Percentiles rank a stretch among this genome's conserved stretches.
phyloP scores from a whole-genome alignment of 306 rosid genomes.

The Dicorynia guianensis region DNA sequence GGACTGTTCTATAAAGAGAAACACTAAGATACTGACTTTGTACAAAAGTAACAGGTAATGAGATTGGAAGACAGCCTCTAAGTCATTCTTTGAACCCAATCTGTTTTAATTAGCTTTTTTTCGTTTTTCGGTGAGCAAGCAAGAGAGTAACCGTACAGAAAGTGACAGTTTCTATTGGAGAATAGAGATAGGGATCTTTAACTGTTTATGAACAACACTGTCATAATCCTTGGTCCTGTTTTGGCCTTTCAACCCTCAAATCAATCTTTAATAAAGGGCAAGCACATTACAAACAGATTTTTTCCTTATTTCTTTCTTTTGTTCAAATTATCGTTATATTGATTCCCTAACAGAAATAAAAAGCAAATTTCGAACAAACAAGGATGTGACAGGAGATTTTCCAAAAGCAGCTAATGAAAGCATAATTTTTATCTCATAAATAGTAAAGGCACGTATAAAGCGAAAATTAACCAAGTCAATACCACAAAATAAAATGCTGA shows the following conservation, averaged over 20 bases:
- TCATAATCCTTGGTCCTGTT: slow-evolving; percentile 14
- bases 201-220: background rate
- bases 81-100: too few relatives aligned
- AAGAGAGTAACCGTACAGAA: background rate
- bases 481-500: background rate
- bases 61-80: too few relatives aligned
- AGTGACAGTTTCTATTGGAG: background rate
- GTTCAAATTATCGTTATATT: background rate
- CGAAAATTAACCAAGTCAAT: background rate
- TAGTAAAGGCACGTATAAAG: background rate
- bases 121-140: too few relatives aligned
- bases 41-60: too few relatives aligned
- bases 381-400: slow-evolving; percentile 11
- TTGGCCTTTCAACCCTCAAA: background rate
- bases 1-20: too few relatives aligned
- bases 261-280: slow-evolving; percentile 8
- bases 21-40: too few relatives aligned
- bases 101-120: too few relatives aligned
- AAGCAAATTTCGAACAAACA: slow-evolving; percentile 24
- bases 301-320: slow-evolving; percentile 10
- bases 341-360: slow-evolving; percentile 19
- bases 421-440: background rate
- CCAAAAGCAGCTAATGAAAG: slow-evolving; percentile 12
- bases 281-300: background rate
- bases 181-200: background rate